Conservation (phyloP, 2,329 filamentous ascomycete genomes). For the Leptographium flavum region DNA sequence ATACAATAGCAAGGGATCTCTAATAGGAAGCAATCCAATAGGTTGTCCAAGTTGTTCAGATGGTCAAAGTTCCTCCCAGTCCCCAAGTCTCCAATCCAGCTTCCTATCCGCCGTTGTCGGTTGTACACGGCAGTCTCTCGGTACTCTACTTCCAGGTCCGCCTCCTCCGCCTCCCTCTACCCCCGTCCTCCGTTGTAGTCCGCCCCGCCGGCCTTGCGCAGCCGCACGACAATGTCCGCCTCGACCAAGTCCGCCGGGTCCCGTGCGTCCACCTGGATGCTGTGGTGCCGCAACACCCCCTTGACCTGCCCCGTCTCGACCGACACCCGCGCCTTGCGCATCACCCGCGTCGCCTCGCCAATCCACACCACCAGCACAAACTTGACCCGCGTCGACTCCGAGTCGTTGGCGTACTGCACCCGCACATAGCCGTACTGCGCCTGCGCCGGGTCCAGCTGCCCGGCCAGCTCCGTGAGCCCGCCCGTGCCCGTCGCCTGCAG, state of each 20-base stretch:
- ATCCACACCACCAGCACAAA: conserved; percentile 57
- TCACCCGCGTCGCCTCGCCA: conserved; percentile 48
- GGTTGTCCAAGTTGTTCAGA: too few relatives aligned
- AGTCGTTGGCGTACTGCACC: conserved; percentile 57
- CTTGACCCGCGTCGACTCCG: conserved; percentile 54
- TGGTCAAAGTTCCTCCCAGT: too few relatives aligned
- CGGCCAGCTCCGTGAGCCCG: conserved; percentile 43
- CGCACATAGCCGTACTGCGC: conserved; percentile 54
- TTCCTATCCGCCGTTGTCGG: too few relatives aligned
- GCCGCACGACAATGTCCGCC: conserved; percentile 42
- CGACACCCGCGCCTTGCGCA: conserved; percentile 55
- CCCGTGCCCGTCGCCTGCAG: conserved; percentile 45
- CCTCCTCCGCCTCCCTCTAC: conserved; percentile 12
- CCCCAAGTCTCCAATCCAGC: too few relatives aligned
- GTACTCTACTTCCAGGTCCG: neutral
- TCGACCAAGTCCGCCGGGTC: conserved; percentile 47
- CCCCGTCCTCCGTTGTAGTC: conserved; percentile 56
- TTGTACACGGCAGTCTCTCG: too few relatives aligned
- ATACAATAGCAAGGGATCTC: too few relatives aligned
- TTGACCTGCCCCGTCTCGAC: conserved; percentile 55
- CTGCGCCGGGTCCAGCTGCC: conserved; percentile 39
- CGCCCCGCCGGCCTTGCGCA: conserved; percentile 53
- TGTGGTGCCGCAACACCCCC: conserved; percentile 47
- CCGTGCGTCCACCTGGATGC: conserved; percentile 47
- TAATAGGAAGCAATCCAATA: too few relatives aligned